Percentiles rank a stretch among this genome's conserved stretches.
These are phyloP conservation scores for Globisporangium rhizosaccharum DNA, from an alignment of 352 stramenopile species.

Conservation along the genomic window DNA sequence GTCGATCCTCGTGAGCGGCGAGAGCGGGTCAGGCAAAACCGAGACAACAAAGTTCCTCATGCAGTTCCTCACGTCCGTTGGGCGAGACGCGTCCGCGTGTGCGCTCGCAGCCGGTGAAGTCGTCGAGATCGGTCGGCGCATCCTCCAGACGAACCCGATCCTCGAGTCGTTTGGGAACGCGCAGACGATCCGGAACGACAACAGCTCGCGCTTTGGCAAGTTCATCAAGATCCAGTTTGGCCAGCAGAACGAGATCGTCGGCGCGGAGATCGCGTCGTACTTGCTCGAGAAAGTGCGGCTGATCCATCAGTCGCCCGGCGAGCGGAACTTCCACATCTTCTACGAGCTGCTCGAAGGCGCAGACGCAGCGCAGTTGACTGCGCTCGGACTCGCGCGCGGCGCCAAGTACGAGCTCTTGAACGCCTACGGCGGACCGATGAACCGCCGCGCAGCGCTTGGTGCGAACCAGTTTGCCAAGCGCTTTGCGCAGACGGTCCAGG, in stretches of 20 bases:
- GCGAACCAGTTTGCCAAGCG: constrained; percentile 50
- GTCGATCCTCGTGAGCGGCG: constrained; percentile 37
- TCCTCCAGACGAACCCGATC: constrained; percentile 96
- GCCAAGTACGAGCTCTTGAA: constrained; percentile 88
- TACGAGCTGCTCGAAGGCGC: constrained; percentile 91
- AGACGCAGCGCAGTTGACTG: constrained; percentile 51
- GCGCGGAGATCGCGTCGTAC: constrained; percentile 93
- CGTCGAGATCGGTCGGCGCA: constrained; percentile 77
- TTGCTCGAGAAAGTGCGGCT: constrained; percentile 96
- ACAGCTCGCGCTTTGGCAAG: constrained; percentile 94
- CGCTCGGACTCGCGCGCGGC: constrained; percentile 52
- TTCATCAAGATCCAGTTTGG: constrained; percentile 95
- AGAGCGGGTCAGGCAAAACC: constrained; percentile 89
- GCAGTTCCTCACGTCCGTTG: constrained; percentile 92
- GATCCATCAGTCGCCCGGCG: constrained; percentile 88
- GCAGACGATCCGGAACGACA: constrained; percentile 96
- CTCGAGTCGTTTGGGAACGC: constrained; percentile 97
- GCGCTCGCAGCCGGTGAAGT: constrained; percentile 28
- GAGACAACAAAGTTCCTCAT: constrained; percentile 97
- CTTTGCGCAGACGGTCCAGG: constrained; percentile 63
- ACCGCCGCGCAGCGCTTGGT: constrained; percentile 21
- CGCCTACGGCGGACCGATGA: constrained; percentile 60
- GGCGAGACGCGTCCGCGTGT: constrained; percentile 22
- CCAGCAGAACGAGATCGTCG: constrained; percentile 74
- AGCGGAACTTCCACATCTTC: constrained; percentile 96